These are phyloP conservation scores for Vicia sativa DNA, from an alignment of 306 rosid species.

Conservation along the genomic window DNA sequence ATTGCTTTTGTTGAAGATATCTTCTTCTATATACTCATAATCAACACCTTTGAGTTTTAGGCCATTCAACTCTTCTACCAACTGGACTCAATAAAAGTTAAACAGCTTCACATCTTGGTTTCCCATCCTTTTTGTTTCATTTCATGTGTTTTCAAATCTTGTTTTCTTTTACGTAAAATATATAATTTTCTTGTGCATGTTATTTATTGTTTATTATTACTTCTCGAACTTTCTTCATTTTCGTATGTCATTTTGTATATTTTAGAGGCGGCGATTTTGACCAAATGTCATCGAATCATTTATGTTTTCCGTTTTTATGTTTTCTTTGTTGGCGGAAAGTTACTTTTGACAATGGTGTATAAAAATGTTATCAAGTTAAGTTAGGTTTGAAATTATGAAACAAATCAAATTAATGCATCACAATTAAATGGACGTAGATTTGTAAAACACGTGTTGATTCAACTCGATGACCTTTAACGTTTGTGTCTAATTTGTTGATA, in stretches of 20 bases:
- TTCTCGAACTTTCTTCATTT: background rate
- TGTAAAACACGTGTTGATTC: no score
- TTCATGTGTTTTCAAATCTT: background rate
- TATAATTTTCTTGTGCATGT: background rate
- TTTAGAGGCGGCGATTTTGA: constrained; percentile 31
- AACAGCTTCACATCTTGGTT: constrained; percentile 38
- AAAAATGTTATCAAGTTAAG: background rate
- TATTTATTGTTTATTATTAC: background rate
- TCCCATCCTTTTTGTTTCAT: constrained; percentile 25
- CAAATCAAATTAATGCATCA: background rate
- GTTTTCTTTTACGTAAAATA: background rate
- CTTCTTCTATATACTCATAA: constrained; percentile 49
- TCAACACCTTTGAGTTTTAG: constrained; percentile 39
- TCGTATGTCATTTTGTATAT: background rate
- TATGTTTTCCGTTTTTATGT: background rate
- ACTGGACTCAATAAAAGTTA: constrained; percentile 41
- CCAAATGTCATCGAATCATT: constrained; percentile 4
- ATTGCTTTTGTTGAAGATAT: constrained; percentile 44
- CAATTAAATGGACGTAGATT: no score
- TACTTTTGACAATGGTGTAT: background rate
- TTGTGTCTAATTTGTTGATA: no score
- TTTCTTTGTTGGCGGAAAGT: background rate
- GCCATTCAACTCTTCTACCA: constrained; percentile 43
- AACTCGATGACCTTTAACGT: no score
- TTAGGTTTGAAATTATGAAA: background rate